Percentiles rank a stretch among this genome's conserved stretches.
phyloP scores from a whole-genome alignment of 805 yeast genomes.

The Torulaspora franciscae region DNA sequence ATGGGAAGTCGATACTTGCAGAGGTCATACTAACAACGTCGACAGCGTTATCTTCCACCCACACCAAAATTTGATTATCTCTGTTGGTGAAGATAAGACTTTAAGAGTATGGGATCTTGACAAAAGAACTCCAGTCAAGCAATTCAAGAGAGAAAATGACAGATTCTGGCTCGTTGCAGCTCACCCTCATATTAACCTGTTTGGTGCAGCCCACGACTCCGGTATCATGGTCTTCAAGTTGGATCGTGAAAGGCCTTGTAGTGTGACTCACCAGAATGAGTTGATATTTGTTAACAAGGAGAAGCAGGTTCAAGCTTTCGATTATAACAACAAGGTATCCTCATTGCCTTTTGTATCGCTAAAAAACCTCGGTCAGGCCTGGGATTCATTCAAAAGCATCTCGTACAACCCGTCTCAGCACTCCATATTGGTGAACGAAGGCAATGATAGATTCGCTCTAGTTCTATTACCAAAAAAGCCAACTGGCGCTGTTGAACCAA shows the following conservation, averaged over 20 bases:
- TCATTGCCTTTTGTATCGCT: slow-evolving; percentile 77
- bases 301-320: slow-evolving; percentile 79
- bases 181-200: slow-evolving; percentile 86
- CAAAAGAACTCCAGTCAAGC: slow-evolving; percentile 88
- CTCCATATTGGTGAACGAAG: slow-evolving; percentile 73
- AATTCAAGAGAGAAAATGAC: slow-evolving; percentile 88
- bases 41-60: slow-evolving; percentile 90
- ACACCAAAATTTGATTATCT: slow-evolving; percentile 80
- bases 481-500: slow-evolving; percentile 91
- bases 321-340: slow-evolving; percentile 56
- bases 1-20: slow-evolving; percentile 98
- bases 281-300: slow-evolving; percentile 74
- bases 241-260: slow-evolving; percentile 87
- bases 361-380: slow-evolving; percentile 76
- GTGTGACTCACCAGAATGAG: slow-evolving; percentile 67
- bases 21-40: slow-evolving; percentile 95
- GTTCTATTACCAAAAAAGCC: slow-evolving; percentile 78
- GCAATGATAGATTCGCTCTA: slow-evolving; percentile 63
- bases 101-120: slow-evolving; percentile 95
- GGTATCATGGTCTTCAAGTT: slow-evolving; percentile 98
- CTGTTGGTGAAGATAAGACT: slow-evolving; percentile 95
- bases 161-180: slow-evolving; percentile 89
- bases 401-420: slow-evolving; percentile 92
- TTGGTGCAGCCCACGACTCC: slow-evolving; percentile 94
- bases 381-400: slow-evolving; percentile 79